These are phyloP conservation scores for Gossypium arboreum DNA, from an alignment of 345 rosid genomes.

Conservation along the genomic window DNA sequence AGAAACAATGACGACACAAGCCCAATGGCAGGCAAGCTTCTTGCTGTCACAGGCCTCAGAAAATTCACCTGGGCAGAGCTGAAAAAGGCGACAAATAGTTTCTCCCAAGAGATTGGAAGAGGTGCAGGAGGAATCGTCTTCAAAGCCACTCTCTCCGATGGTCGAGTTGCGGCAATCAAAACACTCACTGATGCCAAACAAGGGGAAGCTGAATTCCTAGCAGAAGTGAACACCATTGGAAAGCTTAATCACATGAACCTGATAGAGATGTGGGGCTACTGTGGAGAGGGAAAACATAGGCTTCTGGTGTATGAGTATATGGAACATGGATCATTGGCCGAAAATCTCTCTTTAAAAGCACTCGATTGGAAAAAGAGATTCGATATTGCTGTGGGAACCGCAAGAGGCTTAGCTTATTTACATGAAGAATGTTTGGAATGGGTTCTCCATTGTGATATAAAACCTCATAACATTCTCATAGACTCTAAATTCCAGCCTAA, in stretches of 20 bases:
- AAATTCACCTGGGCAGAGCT: constrained; percentile 26
- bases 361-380: constrained; percentile 26
- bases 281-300: constrained; percentile 26
- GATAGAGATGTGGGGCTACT: constrained; percentile 33
- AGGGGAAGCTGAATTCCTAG: constrained; percentile 34
- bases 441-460: constrained; percentile 34
- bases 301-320: constrained; percentile 30
- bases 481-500: constrained; percentile 21
- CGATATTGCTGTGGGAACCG: constrained; percentile 25
- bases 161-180: constrained; percentile 27
- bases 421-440: constrained; percentile 40
- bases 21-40: not conserved
- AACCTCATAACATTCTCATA: constrained; percentile 31
- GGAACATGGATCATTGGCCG: constrained; percentile 18
- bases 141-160: constrained; percentile 22
- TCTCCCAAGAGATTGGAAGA: constrained; percentile 29
- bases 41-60: constrained; percentile 23
- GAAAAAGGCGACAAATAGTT: constrained; percentile 25
- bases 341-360: constrained; percentile 3
- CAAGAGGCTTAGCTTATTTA: constrained; percentile 36
- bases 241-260: constrained; percentile 27
- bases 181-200: constrained; percentile 13
- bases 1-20: not conserved
- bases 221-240: constrained; percentile 31
- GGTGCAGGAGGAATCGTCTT: constrained; percentile 30